These are phyloP conservation scores for Kuraishia borneana DNA, from an alignment of 805 yeast species.

Conservation along the genomic window DNA sequence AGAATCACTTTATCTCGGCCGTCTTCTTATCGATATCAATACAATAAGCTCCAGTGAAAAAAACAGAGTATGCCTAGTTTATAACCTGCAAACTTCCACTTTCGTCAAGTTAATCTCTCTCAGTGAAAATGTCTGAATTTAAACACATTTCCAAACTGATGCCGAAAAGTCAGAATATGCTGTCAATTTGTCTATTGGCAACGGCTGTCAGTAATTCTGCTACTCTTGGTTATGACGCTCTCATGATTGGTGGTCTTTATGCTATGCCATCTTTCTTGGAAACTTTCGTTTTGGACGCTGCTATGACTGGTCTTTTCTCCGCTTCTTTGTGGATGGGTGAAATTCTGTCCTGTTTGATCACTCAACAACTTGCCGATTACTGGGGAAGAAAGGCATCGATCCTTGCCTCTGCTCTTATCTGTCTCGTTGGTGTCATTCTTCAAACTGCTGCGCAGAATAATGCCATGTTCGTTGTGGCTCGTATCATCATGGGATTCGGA, in stretches of 20 bases:
- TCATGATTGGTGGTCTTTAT: conserved; percentile 14
- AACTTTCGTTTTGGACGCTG: conserved; percentile 11
- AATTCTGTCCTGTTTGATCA: conserved; percentile 12
- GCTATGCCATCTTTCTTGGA: conserved; percentile 12
- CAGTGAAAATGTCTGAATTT: neutral
- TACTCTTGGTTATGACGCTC: conserved; percentile 16
- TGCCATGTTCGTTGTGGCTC: conserved; percentile 23
- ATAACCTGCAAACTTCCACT: too few relatives aligned
- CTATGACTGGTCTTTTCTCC: conserved; percentile 12
- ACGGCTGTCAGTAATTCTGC: conserved; percentile 11
- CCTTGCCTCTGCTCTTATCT: conserved; percentile 11
- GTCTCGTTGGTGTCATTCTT: conserved; percentile 21
- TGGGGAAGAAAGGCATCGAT: conserved; percentile 21
- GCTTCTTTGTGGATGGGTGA: conserved; percentile 16
- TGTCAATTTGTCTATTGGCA: neutral
- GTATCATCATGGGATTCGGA: conserved; percentile 25
- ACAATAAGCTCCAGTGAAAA: too few relatives aligned
- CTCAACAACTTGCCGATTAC: conserved; percentile 10
- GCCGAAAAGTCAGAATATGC: neutral
- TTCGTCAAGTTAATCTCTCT: too few relatives aligned
- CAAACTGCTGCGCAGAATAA: conserved; percentile 25
- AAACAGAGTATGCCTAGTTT: too few relatives aligned
- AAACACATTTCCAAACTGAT: neutral
- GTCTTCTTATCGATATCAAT: too few relatives aligned
- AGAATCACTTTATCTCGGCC: too few relatives aligned